A percentile compares a stretch with the other conserved stretches of the same genome.
Conservation (phyloP, 768 basidiomycete species). For the Leccinum boreale region DNA sequence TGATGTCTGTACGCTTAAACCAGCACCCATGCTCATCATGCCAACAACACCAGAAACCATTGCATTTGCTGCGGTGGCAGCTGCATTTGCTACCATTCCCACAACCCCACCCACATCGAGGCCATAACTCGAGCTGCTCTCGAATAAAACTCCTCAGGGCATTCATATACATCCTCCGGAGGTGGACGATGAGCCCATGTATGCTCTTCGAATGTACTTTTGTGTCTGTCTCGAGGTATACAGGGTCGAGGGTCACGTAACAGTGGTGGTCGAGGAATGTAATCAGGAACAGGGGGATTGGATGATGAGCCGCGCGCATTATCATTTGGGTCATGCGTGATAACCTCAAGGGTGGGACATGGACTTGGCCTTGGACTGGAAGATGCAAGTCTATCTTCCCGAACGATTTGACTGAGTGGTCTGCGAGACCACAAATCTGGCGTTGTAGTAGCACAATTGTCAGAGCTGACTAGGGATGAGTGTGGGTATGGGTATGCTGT, state of each 20-base stretch:
- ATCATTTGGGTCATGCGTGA: constrained; percentile 19
- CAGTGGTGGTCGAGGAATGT: constrained; percentile 12
- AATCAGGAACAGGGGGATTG: constrained; percentile 20
- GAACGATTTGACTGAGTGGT: constrained; percentile 28
- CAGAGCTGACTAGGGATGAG: constrained; percentile 21
- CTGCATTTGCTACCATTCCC: constrained; percentile 79
- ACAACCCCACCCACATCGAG: constrained; percentile 67
- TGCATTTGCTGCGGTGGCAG: constrained; percentile 77
- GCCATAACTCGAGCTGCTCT: constrained; percentile 40
- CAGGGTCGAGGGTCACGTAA: constrained; percentile 20
- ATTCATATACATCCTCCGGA: constrained; percentile 90
- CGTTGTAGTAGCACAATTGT: constrained; percentile 30
- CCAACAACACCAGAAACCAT: constrained; percentile 83
- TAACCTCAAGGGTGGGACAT: constrained; percentile 31
- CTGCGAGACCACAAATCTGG: constrained; percentile 31
- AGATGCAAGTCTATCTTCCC: constrained; percentile 15
- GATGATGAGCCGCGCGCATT: constrained; percentile 14
- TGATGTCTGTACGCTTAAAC: constrained; percentile 69
- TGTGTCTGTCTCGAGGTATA: constrained; percentile 26
- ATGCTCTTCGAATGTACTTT: constrained; percentile 60
- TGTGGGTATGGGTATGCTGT: too few relatives aligned
- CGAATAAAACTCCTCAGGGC: constrained; percentile 69
- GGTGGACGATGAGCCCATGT: constrained; percentile 90
- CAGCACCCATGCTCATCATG: constrained; percentile 71
- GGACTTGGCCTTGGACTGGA: constrained; percentile 19